Percentiles rank a stretch among this genome's conserved stretches.
These are phyloP conservation scores for Globisporangium abappressorium DNA, from an alignment of 352 stramenopile species.

Conservation along the genomic window DNA sequence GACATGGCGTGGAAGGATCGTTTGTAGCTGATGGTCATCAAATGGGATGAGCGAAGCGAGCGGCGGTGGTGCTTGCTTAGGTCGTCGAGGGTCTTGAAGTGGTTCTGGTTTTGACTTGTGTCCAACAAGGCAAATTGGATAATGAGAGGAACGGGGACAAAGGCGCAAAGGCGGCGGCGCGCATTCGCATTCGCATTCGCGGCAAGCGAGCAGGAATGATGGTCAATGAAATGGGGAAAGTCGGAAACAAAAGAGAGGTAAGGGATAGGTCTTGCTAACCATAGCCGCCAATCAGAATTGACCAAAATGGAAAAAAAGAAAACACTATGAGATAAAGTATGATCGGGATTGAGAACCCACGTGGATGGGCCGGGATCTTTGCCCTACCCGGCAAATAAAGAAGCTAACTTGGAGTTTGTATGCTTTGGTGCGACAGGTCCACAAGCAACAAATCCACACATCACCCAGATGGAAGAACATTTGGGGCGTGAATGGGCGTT, in stretches of 20 bases:
- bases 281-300: not conserved
- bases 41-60: not conserved
- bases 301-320: slow-evolving; percentile 13
- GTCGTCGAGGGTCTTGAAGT: not conserved
- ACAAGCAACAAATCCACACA: not conserved
- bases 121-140: slow-evolving; percentile 14
- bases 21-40: slow-evolving; percentile 3
- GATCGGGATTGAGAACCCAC: not conserved
- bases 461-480: not conserved
- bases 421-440: not conserved
- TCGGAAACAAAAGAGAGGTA: not conserved
- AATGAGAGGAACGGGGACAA: slow-evolving; percentile 1
- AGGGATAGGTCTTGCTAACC: not conserved
- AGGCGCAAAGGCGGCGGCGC: not conserved
- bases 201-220: not conserved
- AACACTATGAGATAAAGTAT: slow-evolving; percentile 13
- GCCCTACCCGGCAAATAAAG: slow-evolving; percentile 3
- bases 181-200: not conserved
- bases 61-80: not conserved
- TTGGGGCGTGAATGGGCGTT: not conserved
- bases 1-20: slow-evolving; percentile 12
- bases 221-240: not conserved
- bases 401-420: slow-evolving; percentile 13
- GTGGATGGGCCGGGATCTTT: not conserved
- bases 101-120: slow-evolving; percentile 10